Evolutionary conservation across 148 eudicot genomes (phyloP).

Genomic region (Polygonum aviculare): DNA sequence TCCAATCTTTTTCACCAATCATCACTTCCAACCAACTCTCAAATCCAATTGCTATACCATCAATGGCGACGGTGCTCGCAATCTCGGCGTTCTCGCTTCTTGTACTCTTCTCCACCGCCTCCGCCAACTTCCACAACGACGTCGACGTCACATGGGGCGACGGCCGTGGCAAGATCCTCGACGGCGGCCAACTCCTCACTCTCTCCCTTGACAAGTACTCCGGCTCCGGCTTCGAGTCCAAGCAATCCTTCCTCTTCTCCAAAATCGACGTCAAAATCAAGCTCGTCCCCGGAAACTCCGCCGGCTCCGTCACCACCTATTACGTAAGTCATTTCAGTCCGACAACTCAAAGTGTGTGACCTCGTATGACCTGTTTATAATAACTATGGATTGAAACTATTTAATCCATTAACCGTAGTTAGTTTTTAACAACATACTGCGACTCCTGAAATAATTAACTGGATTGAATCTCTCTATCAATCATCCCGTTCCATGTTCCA

Average conservation of each 20-base stretch:
- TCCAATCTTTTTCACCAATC: background rate
- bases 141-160: slow-evolving; percentile 19
- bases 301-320: slow-evolving; percentile 26
- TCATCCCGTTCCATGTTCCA: too few relatives aligned
- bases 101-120: background rate
- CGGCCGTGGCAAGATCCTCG: too few relatives aligned
- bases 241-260: slow-evolving; percentile 19
- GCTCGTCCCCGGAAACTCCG: slow-evolving; percentile 26
- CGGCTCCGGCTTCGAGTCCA: too few relatives aligned
- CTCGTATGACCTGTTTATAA: too few relatives aligned
- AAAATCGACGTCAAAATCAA: slow-evolving; percentile 23
- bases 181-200: too few relatives aligned
- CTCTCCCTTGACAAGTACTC: too few relatives aligned
- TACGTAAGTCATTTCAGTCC: slow-evolving; percentile 17
- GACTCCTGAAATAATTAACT: too few relatives aligned
- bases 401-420: too few relatives aligned
- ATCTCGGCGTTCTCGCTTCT: background rate
- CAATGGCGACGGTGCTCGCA: background rate
- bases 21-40: background rate
- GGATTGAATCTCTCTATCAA: too few relatives aligned
- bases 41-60: background rate
- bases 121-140: slow-evolving; percentile 11
- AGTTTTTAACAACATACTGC: too few relatives aligned
- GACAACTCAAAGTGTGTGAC: too few relatives aligned
- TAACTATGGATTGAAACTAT: too few relatives aligned